Percentiles rank a stretch among this genome's conserved stretches.
Evolutionary conservation across 2,329 filamentous ascomycete genomes (phyloP).

Genomic region (Aureobasidium musti): DNA sequence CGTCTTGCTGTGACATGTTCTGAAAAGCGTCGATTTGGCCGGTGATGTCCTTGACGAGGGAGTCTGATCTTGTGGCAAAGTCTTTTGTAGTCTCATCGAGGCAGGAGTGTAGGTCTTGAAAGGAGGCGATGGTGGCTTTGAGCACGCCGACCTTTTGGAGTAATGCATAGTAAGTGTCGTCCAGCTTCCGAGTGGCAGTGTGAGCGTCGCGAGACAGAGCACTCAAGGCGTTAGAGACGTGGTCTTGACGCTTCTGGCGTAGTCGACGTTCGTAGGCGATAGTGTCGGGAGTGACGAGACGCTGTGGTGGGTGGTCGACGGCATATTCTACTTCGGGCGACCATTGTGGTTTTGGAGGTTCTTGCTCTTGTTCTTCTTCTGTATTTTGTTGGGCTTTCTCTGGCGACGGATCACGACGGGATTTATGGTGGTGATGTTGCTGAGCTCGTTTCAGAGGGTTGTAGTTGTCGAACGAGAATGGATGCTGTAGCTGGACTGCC

Average conservation of each 20-base stretch:
- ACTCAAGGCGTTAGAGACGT: conserved; percentile 46
- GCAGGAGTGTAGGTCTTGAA: conserved; percentile 67
- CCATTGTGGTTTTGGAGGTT: conserved; percentile 5
- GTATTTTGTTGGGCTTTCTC: background rate
- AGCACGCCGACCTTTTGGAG: conserved; percentile 67
- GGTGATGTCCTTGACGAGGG: conserved; percentile 75
- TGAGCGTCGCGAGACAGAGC: conserved; percentile 62
- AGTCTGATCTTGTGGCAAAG: conserved; percentile 64
- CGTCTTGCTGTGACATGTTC: conserved; percentile 65
- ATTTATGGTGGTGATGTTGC: conserved; percentile 31
- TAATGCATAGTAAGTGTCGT: conserved; percentile 73
- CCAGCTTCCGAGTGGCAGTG: conserved; percentile 64
- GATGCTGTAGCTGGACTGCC: conserved; percentile 48
- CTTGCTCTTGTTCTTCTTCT: background rate
- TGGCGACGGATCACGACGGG: background rate
- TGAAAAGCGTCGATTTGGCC: conserved; percentile 54
- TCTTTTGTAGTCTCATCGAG: conserved; percentile 60
- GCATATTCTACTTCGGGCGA: conserved; percentile 27
- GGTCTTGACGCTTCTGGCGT: conserved; percentile 45
- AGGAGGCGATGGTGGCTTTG: conserved; percentile 62
- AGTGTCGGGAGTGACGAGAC: conserved; percentile 42
- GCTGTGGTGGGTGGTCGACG: conserved; percentile 19
- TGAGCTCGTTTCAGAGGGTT: conserved; percentile 44
- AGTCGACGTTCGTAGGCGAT: conserved; percentile 44
- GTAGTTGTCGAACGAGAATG: conserved; percentile 48